A percentile compares a stretch with the other conserved stretches of the same genome.
Evolutionary conservation across 106 monocot species (phyloP).

Genomic region (Dendrobium nobile): DNA sequence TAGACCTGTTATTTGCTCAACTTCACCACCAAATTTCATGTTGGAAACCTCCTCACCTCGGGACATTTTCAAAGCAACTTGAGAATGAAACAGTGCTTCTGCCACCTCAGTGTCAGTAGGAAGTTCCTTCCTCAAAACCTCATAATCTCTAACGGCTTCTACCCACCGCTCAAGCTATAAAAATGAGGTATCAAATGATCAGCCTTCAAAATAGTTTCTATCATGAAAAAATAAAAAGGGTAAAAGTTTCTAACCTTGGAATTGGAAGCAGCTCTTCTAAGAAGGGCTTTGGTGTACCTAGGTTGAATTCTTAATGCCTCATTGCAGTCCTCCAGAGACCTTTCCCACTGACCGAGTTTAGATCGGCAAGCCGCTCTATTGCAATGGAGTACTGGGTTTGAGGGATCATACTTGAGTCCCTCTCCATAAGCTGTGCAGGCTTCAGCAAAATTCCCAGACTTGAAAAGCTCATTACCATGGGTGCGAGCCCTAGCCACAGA

Average conservation of each 20-base stretch:
- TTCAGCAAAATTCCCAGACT: conserved; percentile 60
- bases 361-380: conserved; percentile 86
- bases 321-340: conserved; percentile 77
- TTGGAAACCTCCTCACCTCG: conserved; percentile 68
- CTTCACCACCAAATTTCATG: conserved; percentile 78
- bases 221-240: not conserved
- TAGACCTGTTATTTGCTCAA: conserved; percentile 41
- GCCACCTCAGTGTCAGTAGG: conserved; percentile 69
- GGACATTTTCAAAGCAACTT: conserved; percentile 58
- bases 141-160: conserved; percentile 76
- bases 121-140: conserved; percentile 66
- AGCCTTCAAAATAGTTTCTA: conserved; percentile 4
- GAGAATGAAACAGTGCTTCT: conserved; percentile 72
- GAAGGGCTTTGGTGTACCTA: conserved; percentile 72
- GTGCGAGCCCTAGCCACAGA: conserved; percentile 51
- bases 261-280: conserved; percentile 70
- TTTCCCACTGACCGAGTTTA: conserved; percentile 82
- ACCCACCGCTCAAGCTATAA: conserved; percentile 81
- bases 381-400: conserved; percentile 69
- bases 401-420: conserved; percentile 73
- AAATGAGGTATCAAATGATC: not conserved
- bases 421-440: conserved; percentile 83
- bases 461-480: conserved; percentile 68
- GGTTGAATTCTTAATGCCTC: conserved; percentile 69
- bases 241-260: conserved; percentile 50